Evolutionary conservation across 371 early-diverging fungal genomes (phyloP).

Genomic region (Circinella umbellata): DNA sequence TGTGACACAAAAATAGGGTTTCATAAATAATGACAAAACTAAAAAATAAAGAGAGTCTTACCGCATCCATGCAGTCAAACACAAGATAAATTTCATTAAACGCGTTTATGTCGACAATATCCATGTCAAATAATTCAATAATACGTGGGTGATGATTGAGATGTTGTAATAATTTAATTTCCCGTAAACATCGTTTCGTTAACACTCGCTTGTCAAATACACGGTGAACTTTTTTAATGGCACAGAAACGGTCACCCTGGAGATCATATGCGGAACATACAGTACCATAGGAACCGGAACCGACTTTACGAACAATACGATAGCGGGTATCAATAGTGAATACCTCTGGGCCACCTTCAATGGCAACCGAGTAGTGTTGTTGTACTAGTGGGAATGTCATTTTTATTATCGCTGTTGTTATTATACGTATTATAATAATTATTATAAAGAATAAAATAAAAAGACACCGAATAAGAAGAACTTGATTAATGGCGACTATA

Average conservation of each 20-base stretch:
- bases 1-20: not conserved
- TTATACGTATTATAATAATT: no score
- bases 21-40: not conserved
- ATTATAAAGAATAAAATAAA: not conserved
- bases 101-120: slow-evolving; percentile 54
- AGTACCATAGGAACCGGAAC: slow-evolving; percentile 91
- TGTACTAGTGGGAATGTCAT: not conserved
- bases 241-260: slow-evolving; percentile 52
- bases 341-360: slow-evolving; percentile 47
- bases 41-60: not conserved
- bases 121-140: slow-evolving; percentile 71
- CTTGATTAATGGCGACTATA: no score
- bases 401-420: no score
- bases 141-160: slow-evolving; percentile 71
- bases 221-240: slow-evolving; percentile 70
- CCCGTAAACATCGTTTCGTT: slow-evolving; percentile 70
- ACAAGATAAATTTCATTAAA: slow-evolving; percentile 74
- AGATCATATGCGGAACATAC: slow-evolving; percentile 69
- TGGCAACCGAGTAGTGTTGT: slow-evolving; percentile 31
- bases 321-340: slow-evolving; percentile 70
- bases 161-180: slow-evolving; percentile 71
- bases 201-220: slow-evolving; percentile 66
- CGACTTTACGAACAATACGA: slow-evolving; percentile 81
- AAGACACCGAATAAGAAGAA: not conserved
- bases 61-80: slow-evolving; percentile 87